Base-by-base conservation (phyloP, 306 rosid genomes). In the Aeschynomene evenia region DNA sequence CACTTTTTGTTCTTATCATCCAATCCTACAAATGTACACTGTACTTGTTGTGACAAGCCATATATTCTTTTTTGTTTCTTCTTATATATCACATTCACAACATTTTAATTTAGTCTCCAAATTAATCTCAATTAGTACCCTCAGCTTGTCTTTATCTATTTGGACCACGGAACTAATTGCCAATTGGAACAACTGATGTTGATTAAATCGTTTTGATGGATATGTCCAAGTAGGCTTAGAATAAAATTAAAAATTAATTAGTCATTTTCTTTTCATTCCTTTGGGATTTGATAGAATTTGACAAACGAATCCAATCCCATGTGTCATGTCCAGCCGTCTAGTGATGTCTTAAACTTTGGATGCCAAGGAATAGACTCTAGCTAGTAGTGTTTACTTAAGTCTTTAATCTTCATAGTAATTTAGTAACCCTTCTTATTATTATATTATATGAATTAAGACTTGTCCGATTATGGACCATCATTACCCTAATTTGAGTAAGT, bases 391-490 rank as follows among this genome's bases (percentile, higher is more conserved):
- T n/a, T 22, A 22, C 61, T 40, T 5, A 1, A 37, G 43, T 37
- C 43, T 9, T 37, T 37, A 37, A 2, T 37, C 14, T 10, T 37
- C 11, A 37, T 33, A 33, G 6, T 31, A 31, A 31, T 7, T 37
- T 37, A 11, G 43, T 9, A 37, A 37, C 14, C 39, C 36, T 20
- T 28, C 37, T 70, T n/a, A n/a, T n/a, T n/a, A n/a, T n/a, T n/a
- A n/a, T n/a, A n/a, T 77, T 73, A 51, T 65, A 68, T 52, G 37
- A 22, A 45, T 58, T 48, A 34, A 54, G 82, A 64, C 75, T 78
- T 81, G 84, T 63, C 75, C 52, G 54, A 54, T 59, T 72, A 39
- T 74, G 73, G 76, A 23, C 52, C 43, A 77, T 75, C 73, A 80
- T 53, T 59, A 22, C 64, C 85, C 74, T 53, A 66, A 80, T 58